Base-by-base conservation (phyloP, 164 flowering plant genomes). In the Platanus orientalis region DNA sequence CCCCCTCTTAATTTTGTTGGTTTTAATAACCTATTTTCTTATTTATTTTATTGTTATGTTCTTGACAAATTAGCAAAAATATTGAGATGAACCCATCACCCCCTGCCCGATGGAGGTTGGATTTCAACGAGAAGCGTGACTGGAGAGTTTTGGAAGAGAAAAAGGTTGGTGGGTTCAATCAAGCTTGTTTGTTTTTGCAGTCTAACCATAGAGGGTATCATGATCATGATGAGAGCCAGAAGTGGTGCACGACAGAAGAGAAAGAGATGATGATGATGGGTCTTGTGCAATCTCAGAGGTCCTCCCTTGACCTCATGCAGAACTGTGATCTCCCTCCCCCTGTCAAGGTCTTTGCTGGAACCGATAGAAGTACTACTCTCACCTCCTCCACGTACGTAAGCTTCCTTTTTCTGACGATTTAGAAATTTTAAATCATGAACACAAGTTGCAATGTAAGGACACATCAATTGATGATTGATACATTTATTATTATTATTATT, bases 261-360 rank as follows among this genome's bases (percentile, higher is more conserved):
- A 50, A 65, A 5, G 48, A 34, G 26, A 30, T 7, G n/a, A 44
- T 44, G 49, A 19, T 44, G 19, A 44, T 44, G 49, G 49, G 49
- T 19, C 49, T 44, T 19, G 49, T 44, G 19, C 49, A 12, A 12
- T 44, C 49, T 44, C 49, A 44, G n/a, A 44, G 20, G 19, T 11
- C 49, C 2, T 44, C 4, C 49, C 49, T 62, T 19, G 77, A 74
- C 23, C 75, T 82, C 24, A 62, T 83, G 69, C 87, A 79, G 63
- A 83, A 83, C 49, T 83, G 87, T 45, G 87, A 80, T 68, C 71
- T 83, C 20, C 87, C 84, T 47, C 84, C 84, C 6, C 87, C 87
- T 1, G 0, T 54, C 13, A 83, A 81, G 72, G 61, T 79, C 9
- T 79, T 79, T 36, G 32, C 72, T 4, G 80, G 80, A 19, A 53